phyloP scores from a whole-genome alignment of 306 rosid species.

The Prunus mira region DNA sequence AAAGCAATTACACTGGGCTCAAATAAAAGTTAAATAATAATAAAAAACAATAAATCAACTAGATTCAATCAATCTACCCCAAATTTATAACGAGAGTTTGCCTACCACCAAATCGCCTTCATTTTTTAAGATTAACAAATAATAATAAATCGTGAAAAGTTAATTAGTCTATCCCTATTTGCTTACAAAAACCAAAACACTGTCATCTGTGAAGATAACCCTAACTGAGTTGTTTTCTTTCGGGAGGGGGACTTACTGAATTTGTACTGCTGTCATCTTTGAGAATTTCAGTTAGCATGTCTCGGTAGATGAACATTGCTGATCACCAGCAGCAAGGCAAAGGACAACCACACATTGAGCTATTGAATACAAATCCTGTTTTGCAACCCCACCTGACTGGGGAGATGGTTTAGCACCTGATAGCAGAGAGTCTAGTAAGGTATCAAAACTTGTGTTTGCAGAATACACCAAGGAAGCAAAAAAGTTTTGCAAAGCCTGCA shows the following conservation, averaged over 20 bases:
- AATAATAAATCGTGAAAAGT: not conserved
- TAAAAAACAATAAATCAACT: not conserved
- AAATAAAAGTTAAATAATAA: not conserved
- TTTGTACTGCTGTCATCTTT: slow-evolving; percentile 64
- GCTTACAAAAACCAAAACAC: not conserved
- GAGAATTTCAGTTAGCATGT: slow-evolving; percentile 91
- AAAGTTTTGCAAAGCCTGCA: slow-evolving; percentile 88
- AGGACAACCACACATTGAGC: slow-evolving; percentile 96
- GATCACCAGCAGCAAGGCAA: slow-evolving; percentile 96
- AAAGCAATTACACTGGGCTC: slow-evolving; percentile 14
- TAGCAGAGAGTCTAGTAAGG: slow-evolving; percentile 83
- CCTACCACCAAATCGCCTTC: not conserved
- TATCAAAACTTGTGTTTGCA: slow-evolving; percentile 93
- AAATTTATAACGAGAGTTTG: not conserved
- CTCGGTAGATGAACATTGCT: slow-evolving; percentile 82
- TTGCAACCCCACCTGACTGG: slow-evolving; percentile 94
- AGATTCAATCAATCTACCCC: not conserved
- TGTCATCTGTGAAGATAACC: not conserved
- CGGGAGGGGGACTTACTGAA: slow-evolving; percentile 48
- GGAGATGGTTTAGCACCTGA: slow-evolving; percentile 93
- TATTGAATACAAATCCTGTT: slow-evolving; percentile 90
- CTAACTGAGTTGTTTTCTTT: not conserved
- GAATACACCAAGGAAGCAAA: slow-evolving; percentile 87
- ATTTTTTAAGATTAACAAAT: not conserved
- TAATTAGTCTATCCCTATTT: not conserved